A percentile compares a stretch with the other conserved stretches of the same genome.
Conservation (phyloP, 2,329 filamentous ascomycete species). For the Aspergillus candidus region DNA sequence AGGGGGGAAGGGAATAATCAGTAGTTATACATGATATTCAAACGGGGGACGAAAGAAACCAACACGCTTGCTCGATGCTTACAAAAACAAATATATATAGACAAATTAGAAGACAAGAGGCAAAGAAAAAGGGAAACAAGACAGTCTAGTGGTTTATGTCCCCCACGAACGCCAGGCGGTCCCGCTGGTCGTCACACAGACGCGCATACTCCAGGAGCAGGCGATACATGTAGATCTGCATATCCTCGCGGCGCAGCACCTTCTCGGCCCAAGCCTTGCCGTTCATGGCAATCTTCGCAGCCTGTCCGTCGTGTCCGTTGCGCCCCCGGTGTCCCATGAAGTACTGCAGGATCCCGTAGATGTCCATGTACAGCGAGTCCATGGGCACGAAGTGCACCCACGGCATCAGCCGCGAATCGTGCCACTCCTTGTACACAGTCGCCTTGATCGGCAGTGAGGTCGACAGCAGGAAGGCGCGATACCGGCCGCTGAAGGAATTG, state of each 20-base stretch:
- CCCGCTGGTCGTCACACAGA: constrained; percentile 29
- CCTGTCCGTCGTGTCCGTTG: constrained; percentile 47
- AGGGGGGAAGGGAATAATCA: too few relatives aligned
- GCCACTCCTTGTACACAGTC: constrained; percentile 75
- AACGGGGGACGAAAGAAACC: too few relatives aligned
- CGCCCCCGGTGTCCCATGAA: constrained; percentile 56
- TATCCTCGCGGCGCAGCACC: constrained; percentile 65
- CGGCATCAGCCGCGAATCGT: constrained; percentile 64
- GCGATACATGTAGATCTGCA: constrained; percentile 64
- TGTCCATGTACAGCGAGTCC: constrained; percentile 66
- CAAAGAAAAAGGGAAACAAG: too few relatives aligned
- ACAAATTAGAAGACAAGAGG: too few relatives aligned
- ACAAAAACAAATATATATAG: too few relatives aligned
- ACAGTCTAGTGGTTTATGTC: constrained; percentile 2
- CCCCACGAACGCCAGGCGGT: constrained; percentile 15
- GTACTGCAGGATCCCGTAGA: constrained; percentile 68
- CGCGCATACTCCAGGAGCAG: constrained; percentile 60
- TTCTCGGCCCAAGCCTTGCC: constrained; percentile 64
- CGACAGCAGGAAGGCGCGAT: constrained; percentile 62
- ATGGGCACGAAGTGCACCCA: constrained; percentile 81
- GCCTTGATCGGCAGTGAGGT: constrained; percentile 69
- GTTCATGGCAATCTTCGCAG: constrained; percentile 57
- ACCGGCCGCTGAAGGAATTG: constrained; percentile 63
- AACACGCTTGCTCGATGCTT: too few relatives aligned
- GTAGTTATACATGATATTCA: too few relatives aligned